Evolutionary conservation across 306 rosid species (phyloP).

Genomic region (Cucurbita argyrosperma): DNA sequence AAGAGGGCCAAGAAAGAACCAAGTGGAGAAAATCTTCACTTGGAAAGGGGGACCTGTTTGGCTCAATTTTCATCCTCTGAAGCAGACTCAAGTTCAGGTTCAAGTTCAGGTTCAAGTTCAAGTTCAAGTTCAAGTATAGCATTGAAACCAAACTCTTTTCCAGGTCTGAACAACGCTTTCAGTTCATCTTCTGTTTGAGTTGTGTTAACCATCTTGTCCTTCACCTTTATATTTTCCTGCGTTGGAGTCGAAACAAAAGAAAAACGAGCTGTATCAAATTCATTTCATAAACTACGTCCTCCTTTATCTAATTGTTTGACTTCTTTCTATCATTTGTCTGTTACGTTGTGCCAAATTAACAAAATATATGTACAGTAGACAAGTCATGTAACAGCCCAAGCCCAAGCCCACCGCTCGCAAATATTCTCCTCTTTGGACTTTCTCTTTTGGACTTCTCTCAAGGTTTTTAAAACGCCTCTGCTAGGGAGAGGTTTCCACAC

Average conservation of each 20-base stretch:
- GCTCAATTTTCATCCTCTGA: constrained; percentile 10
- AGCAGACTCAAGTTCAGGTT: constrained; percentile 33
- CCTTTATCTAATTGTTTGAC: neutral
- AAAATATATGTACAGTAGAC: neutral
- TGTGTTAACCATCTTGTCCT: constrained; percentile 61
- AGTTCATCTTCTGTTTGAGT: constrained; percentile 54
- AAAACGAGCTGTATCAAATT: no score
- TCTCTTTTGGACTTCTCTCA: no score
- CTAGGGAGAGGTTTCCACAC: no score
- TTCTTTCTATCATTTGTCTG: neutral
- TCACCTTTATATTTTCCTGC: constrained; percentile 65
- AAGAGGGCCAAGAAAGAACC: neutral
- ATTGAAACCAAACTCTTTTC: constrained; percentile 54
- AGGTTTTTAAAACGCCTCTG: no score
- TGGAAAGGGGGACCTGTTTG: neutral
- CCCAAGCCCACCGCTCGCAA: no score
- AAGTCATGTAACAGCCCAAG: neutral
- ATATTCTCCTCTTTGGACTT: no score
- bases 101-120: constrained; percentile 29
- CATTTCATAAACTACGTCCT: neutral
- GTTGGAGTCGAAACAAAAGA: neutral
- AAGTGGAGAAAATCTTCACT: neutral
- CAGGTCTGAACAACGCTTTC: constrained; percentile 37
- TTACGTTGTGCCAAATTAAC: neutral
- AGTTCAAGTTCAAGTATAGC: constrained; percentile 43